Base-by-base conservation (phyloP, 768 basidiomycete genomes). In the Artomyces pyxidatus region DNA sequence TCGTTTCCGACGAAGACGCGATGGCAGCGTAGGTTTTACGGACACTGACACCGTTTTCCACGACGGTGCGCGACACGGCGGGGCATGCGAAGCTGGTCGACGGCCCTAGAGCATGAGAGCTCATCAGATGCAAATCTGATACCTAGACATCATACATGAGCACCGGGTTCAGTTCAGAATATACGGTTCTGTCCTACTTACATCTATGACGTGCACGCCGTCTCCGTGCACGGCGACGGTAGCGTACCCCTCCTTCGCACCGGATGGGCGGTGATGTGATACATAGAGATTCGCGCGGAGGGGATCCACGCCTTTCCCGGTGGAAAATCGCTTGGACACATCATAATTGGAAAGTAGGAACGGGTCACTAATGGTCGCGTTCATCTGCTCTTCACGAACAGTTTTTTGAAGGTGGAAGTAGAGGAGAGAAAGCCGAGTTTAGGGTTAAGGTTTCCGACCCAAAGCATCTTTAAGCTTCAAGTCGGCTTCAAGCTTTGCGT, bases 191-290 rank as follows among this genome's bases (percentile, higher is more conserved):
- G 19, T n/a, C 16, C 27, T 17, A 70, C 75, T 58, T 59, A 88
- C 87, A 62, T 89, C 83, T 50, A 85, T 63, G 39, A 90, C 61
- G 65, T 89, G 85, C 32, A 89, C 68, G 26, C 88, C 88, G 48
- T 90, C 85, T 53, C 74, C 76, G 52, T 88, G 85, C 11, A 73
- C 81, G 12, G 84, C 75, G 47, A 86, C 71, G 1, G 84, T 84
- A 37, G 76, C 81, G 69, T 74, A 75, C 23, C 79, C 76, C 32
- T 83, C 79, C 37, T 50, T 69, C 42, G 39, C 48, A 7, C 51
- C 60, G 40, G 63, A 61, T 12, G 65, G 58, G 35, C 60, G 64
- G 47, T 59, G 60, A 27, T 71, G 63, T 2, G 64, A 63, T 23
- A 69, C 68, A 52, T 64, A 72, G 21, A 73, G 49, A 50, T 35